These are phyloP conservation scores for Pythium scleroteichum DNA, from an alignment of 352 stramenopile species.

Conservation along the genomic window DNA sequence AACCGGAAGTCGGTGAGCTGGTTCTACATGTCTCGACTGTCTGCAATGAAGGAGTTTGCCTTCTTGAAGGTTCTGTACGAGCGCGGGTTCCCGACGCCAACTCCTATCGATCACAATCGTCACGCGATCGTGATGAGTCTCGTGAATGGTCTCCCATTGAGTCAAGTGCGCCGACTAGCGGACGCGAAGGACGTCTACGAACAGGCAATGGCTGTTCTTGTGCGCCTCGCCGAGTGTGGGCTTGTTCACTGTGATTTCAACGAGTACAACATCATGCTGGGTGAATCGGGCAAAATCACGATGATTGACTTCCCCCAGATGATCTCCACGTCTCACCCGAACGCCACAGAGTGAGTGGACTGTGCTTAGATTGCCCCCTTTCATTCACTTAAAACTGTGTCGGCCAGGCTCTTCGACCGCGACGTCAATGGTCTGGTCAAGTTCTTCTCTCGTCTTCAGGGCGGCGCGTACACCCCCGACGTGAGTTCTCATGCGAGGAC, in stretches of 20 bases:
- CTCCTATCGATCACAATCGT: slow-evolving; percentile 97
- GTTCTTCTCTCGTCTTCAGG: slow-evolving; percentile 92
- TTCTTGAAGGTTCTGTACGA: slow-evolving; percentile 98
- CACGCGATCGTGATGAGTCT: slow-evolving; percentile 98
- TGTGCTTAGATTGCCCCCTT: too few relatives aligned
- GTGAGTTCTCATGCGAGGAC: slow-evolving; percentile 11
- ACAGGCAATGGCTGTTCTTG: slow-evolving; percentile 94
- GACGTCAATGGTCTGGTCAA: slow-evolving; percentile 97
- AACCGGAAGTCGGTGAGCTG: slow-evolving; percentile 95
- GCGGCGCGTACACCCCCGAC: slow-evolving; percentile 80
- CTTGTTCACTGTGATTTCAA: slow-evolving; percentile 99
- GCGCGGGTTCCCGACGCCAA: slow-evolving; percentile 97
- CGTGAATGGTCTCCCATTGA: slow-evolving; percentile 94
- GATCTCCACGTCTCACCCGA: slow-evolving; percentile 98
- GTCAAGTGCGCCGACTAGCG: slow-evolving; percentile 92
- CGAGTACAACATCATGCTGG: slow-evolving; percentile 99
- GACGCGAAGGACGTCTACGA: slow-evolving; percentile 96
- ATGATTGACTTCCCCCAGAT: slow-evolving; percentile 99
- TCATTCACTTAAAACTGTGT: too few relatives aligned
- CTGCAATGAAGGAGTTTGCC: slow-evolving; percentile 98
- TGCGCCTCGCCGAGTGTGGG: slow-evolving; percentile 95
- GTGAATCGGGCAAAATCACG: slow-evolving; percentile 92
- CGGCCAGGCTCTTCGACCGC: slow-evolving; percentile 85
- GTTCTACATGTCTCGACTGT: slow-evolving; percentile 99
- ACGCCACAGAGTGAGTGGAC: slow-evolving; percentile 97